These are phyloP conservation scores for Arthrobotrys iridis DNA, from an alignment of 2,329 filamentous ascomycete genomes.

Conservation along the genomic window DNA sequence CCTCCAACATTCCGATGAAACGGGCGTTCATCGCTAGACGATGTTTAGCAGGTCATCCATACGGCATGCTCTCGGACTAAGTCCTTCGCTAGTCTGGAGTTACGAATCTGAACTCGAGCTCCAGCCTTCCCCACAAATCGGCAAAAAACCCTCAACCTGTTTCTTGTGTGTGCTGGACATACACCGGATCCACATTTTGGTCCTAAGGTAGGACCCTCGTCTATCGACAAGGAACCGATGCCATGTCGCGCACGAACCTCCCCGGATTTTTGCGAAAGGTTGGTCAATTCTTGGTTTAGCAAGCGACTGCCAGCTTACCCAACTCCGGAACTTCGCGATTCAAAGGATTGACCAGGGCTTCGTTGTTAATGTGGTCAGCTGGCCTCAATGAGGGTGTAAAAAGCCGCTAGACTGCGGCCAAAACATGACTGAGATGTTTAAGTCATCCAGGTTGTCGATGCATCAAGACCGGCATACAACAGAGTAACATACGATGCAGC, in stretches of 20 bases:
- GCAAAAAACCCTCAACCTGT: conserved; percentile 55
- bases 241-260: conserved; percentile 53
- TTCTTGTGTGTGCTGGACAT: conserved; percentile 32
- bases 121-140: conserved; percentile 53
- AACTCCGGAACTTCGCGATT: conserved; percentile 51
- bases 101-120: conserved; percentile 47
- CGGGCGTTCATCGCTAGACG: conserved; percentile 40
- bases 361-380: conserved; percentile 51
- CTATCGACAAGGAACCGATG: conserved; percentile 53
- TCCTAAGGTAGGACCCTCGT: conserved; percentile 43
- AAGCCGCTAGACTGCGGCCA: conserved; percentile 26
- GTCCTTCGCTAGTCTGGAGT: conserved; percentile 13
- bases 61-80: too few species aligned
- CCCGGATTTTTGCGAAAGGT: conserved; percentile 52
- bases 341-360: conserved; percentile 31
- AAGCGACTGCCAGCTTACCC: conserved; percentile 46
- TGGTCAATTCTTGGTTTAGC: conserved; percentile 39
- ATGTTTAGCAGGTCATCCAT: conserved; percentile 42
- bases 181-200: conserved; percentile 50
- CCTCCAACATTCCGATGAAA: conserved; percentile 7
- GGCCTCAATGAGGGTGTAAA: conserved; percentile 20
- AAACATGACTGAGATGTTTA: conserved; percentile 6
- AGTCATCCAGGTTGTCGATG: conserved; percentile 8
- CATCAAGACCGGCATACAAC: conserved; percentile 17
- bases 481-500: conserved; percentile 4